A percentile compares a stretch with the other conserved stretches of the same genome.
phyloP scores from a whole-genome alignment of 805 yeast genomes.

The Monosporozyma yasuniensis region DNA sequence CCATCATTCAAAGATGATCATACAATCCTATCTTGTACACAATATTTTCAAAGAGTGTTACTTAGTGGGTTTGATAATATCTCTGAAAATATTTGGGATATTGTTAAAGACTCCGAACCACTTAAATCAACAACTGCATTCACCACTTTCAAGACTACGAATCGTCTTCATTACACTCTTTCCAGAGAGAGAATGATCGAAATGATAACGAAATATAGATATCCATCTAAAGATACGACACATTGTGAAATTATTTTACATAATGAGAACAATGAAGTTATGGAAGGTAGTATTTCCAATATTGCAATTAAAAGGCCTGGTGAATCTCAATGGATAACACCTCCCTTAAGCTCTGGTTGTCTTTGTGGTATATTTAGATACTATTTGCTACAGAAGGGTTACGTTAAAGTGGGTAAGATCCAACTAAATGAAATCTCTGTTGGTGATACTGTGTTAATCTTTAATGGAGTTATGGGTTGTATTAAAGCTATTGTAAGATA shows the following conservation, averaged over 20 bases:
- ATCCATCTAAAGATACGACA: conserved; percentile 20
- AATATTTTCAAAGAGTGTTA: conserved; percentile 24
- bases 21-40: neutral
- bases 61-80: conserved; percentile 20
- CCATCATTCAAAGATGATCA: neutral
- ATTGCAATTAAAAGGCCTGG: conserved; percentile 52
- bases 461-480: conserved; percentile 81
- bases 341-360: conserved; percentile 70
- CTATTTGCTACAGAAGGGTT: conserved; percentile 45
- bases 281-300: conserved; percentile 80
- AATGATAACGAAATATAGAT: conserved; percentile 24
- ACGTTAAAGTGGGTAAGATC: conserved; percentile 44
- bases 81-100: conserved; percentile 39
- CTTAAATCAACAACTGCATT: conserved; percentile 52
- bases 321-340: conserved; percentile 63
- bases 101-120: conserved; percentile 50
- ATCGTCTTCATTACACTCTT: conserved; percentile 50
- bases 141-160: conserved; percentile 82
- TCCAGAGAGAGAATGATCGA: conserved; percentile 47
- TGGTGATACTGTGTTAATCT: conserved; percentile 66
- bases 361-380: conserved; percentile 76
- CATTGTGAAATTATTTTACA: conserved; percentile 60
- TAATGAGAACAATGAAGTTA: conserved; percentile 49
- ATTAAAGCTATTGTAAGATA: conserved; percentile 45
- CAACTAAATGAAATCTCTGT: conserved; percentile 36